Base-by-base conservation (phyloP, 768 basidiomycete species). In the Lentinula aciculospora region DNA sequence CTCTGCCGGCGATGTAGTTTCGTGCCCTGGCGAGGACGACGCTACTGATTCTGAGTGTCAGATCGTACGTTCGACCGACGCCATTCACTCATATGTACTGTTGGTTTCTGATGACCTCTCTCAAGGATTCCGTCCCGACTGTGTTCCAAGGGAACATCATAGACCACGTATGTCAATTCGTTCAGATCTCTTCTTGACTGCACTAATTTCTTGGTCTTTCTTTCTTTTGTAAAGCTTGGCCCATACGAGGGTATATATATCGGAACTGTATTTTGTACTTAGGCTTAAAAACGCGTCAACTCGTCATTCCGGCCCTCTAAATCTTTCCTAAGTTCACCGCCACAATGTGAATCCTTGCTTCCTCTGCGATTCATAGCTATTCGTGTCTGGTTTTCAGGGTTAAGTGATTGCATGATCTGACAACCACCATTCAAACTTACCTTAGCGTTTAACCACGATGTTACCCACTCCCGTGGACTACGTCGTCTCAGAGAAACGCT, bases 1-100 rank as follows among this genome's bases (percentile, higher is more conserved):
- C 46, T 68, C 71, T 34, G 62, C 64, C 17, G 70, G 68, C 0
- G 71, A 68, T n/a, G 82, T 79, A 78, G 64, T 66, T 4, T 48
- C 61, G 2, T 82, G 81, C 45, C 68, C 77, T 0, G 74, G 81
- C 5, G 77, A 83, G 54, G 82, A 83, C 57, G 81, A 83, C 62
- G 60, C 71, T 3, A 76, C 74, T 54, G 56, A 45, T 0, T 60
- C 72, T 59, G 77, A 77, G 64, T 81, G 80, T 66, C 66, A 58
- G 25, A 68, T 70, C 17, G 76, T 74, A 17, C 39, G 46, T 31
- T 28, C 5, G 27, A 12, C 21, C 19, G 15, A n/a, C n/a, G n/a
- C n/a, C n/a, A n/a, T n/a, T n/a, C 6, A 15, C 13, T 5, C 19
- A 47, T 28, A 17, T 28, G 4, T 9, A 44, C 3, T 19, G 37